Percentiles rank a stretch among this genome's conserved stretches.
These are phyloP conservation scores for Akanthomyces muscarius DNA, from an alignment of 2,329 filamentous ascomycete species.

Conservation along the genomic window DNA sequence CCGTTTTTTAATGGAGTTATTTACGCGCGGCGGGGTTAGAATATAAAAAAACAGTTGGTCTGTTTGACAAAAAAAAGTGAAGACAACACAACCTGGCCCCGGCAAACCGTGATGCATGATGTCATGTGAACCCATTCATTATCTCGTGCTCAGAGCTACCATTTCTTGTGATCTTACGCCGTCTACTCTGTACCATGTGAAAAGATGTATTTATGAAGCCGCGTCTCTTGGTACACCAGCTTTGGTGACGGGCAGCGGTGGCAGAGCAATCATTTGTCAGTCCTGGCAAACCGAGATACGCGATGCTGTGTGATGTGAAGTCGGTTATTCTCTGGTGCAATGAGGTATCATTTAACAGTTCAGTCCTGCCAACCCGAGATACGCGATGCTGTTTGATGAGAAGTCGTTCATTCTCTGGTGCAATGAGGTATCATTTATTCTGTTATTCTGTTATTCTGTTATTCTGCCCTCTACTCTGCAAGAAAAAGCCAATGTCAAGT, in stretches of 20 bases:
- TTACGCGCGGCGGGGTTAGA: constrained; percentile 7
- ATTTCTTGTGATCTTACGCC: not conserved
- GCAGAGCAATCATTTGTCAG: too few relatives aligned
- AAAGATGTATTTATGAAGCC: not conserved
- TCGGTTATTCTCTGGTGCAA: too few relatives aligned
- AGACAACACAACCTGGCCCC: not conserved
- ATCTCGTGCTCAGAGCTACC: not conserved
- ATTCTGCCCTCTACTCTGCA: not conserved
- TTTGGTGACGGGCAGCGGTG: not conserved
- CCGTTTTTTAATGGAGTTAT: constrained; percentile 16
- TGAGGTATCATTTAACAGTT: too few relatives aligned
- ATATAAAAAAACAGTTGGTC: constrained; percentile 13
- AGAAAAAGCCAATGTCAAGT: not conserved
- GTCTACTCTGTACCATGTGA: too few relatives aligned
- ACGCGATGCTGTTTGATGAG: too few relatives aligned
- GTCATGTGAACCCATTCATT: not conserved
- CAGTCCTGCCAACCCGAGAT: too few relatives aligned
- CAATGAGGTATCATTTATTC: too few relatives aligned
- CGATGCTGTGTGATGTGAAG: too few relatives aligned
- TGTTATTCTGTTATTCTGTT: not conserved
- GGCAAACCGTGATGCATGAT: not conserved
- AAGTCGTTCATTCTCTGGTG: too few relatives aligned
- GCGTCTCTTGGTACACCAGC: not conserved
- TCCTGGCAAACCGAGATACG: too few relatives aligned
- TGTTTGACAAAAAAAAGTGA: constrained; percentile 16